Evolutionary conservation across 108 stramenopile species (phyloP).

Genomic region (Cylindrotheca closterium): DNA sequence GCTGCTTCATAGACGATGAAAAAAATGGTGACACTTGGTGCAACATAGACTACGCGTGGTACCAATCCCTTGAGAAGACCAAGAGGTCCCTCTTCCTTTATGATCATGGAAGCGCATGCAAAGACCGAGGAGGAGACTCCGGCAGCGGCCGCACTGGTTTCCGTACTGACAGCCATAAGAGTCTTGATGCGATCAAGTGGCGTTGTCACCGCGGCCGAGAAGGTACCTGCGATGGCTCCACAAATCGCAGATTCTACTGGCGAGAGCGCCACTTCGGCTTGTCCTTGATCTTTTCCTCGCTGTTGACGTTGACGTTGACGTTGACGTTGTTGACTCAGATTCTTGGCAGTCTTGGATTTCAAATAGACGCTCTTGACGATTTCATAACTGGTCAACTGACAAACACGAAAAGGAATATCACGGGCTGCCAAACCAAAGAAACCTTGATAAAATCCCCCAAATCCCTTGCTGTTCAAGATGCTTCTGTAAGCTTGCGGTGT

Average conservation of each 20-base stretch:
- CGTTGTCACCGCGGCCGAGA: conserved; percentile 73
- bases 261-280: conserved; percentile 35
- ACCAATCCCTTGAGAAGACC: conserved; percentile 66
- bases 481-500: conserved; percentile 54
- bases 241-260: conserved; percentile 67
- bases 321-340: no score
- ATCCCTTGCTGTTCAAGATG: conserved; percentile 54
- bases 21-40: conserved; percentile 81
- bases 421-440: conserved; percentile 62
- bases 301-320: not conserved
- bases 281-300: not conserved
- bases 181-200: conserved; percentile 83
- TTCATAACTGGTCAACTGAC: conserved; percentile 74
- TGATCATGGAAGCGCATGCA: conserved; percentile 56
- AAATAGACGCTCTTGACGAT: conserved; percentile 59
- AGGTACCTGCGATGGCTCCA: conserved; percentile 75
- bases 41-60: conserved; percentile 76
- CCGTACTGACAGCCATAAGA: conserved; percentile 51
- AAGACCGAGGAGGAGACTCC: conserved; percentile 44
- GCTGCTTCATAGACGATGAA: conserved; percentile 79
- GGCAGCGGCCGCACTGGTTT: conserved; percentile 62
- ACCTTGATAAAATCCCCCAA: conserved; percentile 66
- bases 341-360: conserved; percentile 22
- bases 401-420: conserved; percentile 84
- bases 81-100: conserved; percentile 55